Conservation (phyloP, 352 stramenopile species). For the Pythium phragmitis region DNA sequence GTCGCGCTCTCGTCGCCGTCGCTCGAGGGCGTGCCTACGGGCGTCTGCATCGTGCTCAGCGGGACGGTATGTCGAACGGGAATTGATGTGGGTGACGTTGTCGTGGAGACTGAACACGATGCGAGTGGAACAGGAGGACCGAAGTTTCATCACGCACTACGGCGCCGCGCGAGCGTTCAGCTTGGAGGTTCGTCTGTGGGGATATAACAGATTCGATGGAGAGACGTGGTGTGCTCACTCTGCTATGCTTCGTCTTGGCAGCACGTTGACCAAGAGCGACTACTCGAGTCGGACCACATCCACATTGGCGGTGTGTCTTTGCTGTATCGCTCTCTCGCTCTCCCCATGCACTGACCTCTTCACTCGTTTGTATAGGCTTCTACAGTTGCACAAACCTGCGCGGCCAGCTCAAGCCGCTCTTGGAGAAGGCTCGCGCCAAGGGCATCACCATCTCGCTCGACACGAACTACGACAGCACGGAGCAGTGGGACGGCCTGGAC, state of each 20-base stretch:
- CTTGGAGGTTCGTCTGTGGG: conserved; percentile 40
- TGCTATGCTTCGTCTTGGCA: conserved; percentile 8
- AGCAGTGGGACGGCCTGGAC: conserved; percentile 61
- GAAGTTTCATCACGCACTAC: conserved; percentile 84
- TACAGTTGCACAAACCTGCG: conserved; percentile 74
- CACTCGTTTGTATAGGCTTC: conserved; percentile 37
- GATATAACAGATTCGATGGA: not conserved
- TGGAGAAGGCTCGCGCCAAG: conserved; percentile 52
- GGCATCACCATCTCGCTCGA: conserved; percentile 80
- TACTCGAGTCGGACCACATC: conserved; percentile 60
- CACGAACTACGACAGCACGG: conserved; percentile 81
- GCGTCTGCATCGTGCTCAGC: conserved; percentile 80
- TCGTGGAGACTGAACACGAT: not conserved
- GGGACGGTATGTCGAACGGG: conserved; percentile 33
- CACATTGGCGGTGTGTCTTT: conserved; percentile 60
- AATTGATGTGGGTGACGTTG: not conserved
- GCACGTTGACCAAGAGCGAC: conserved; percentile 62
- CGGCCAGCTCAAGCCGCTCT: conserved; percentile 51
- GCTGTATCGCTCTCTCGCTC: not conserved
- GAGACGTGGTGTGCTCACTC: not conserved
- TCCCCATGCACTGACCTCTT: not conserved
- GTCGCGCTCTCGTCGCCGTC: conserved; percentile 47
- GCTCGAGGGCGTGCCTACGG: conserved; percentile 46
- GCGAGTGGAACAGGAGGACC: conserved; percentile 44
- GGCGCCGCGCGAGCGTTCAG: conserved; percentile 61